Percentiles rank a stretch among this genome's conserved stretches.
These are phyloP conservation scores for Eustoma russellianum DNA, from an alignment of 257 asterid species.

Conservation along the genomic window DNA sequence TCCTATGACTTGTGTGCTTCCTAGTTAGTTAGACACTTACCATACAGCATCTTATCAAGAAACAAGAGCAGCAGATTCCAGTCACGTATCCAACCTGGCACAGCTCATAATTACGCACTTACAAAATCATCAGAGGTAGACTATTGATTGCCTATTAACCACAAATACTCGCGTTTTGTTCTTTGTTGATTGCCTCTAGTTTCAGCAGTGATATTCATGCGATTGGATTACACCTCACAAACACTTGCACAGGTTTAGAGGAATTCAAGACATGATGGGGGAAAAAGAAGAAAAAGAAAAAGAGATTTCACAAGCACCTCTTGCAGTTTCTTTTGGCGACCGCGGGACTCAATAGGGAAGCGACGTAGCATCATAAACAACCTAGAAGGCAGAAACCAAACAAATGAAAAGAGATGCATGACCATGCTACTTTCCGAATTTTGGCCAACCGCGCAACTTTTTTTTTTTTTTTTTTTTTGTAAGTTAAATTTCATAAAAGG, in stretches of 20 bases:
- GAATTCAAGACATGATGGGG: background rate
- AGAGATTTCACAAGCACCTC: conserved; percentile 16
- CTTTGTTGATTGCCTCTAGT: no score
- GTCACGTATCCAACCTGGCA: conserved; percentile 37
- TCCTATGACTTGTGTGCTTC: background rate
- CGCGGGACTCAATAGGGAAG: conserved; percentile 31
- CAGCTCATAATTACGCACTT: background rate
- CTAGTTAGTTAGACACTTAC: conserved; percentile 10
- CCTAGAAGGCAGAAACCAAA: conserved; percentile 12
- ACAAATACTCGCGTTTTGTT: no score
- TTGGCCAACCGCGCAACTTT: background rate
- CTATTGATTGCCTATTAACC: no score
- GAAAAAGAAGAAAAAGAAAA: background rate
- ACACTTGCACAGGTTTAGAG: no score
- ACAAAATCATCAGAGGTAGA: background rate
- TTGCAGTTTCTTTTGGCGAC: conserved; percentile 32
- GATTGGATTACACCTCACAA: no score
- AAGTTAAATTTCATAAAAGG: no score
- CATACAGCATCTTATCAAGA: conserved; percentile 34
- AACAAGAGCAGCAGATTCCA: conserved; percentile 32
- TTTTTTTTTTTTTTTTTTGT: background rate
- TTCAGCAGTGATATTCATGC: no score
- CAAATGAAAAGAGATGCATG: no score
- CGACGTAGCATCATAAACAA: conserved; percentile 27
- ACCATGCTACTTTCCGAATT: no score